Evolutionary conservation across 306 rosid genomes (phyloP), one percentile per base, ranked within the genome.

Genomic region (Corylus avellana): DNA sequence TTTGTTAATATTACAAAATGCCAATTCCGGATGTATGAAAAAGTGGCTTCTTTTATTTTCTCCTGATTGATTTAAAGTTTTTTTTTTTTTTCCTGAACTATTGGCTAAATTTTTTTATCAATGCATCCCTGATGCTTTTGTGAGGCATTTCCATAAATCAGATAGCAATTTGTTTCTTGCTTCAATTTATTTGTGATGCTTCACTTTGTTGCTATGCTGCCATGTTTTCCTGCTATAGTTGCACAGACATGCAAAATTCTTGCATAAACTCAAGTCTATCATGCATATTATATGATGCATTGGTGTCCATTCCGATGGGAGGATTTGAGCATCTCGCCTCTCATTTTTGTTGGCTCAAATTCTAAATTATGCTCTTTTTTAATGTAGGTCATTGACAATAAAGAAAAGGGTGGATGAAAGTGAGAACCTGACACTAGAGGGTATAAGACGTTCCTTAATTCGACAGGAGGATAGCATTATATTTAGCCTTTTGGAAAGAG

Each of bases 381-480:
- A 75, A 70, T 87, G 79, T 72, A 94, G 98, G 76, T 79, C 91
- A n/a, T 71, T 79, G 86, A 82, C 93, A 8, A 75, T 18, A 44
- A 91, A 80, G 92, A 83, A 84, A 68, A 90, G 97, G 86, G 72
- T 86, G 73, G 98, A 94, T 82, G 90, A 22, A 70, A 92, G 95
- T 72, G 92, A 91, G 32, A 88, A 82, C 78, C 80, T 92, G 82
- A 94, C 97, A 55, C 93, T 94, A n/a, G 97, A 92, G 37, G 62
- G 85, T 75, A 90, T 94, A 76, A 82, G 98, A 56, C 83, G 74
- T 64, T 88, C 97, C 39, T 79, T 94, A 44, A 90, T 92, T 69
- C 91, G 88, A 74, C 97, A 87, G 79, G 98, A 94, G 86, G 98
- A 94, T 81, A 94, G 98, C 89, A 94, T 94, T 74, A 92, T 94